phyloP scores from a whole-genome alignment of 495 filamentous ascomycete genomes.

The Aspergillus asperescens region DNA sequence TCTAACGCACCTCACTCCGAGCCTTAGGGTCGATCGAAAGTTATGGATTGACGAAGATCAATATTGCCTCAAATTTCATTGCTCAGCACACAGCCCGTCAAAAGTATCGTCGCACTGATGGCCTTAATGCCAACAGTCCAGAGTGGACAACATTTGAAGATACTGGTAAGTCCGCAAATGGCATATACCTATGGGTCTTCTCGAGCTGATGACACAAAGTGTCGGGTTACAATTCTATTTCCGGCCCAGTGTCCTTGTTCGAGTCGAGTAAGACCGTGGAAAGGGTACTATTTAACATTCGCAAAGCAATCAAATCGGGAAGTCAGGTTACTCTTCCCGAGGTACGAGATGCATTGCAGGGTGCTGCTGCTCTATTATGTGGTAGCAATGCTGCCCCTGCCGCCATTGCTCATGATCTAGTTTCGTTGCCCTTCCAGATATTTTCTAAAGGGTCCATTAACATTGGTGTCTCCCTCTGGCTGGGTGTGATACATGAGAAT shows the following conservation, averaged over 20 bases:
- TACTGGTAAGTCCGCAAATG: slow-evolving; percentile 12
- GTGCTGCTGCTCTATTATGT: slow-evolving; percentile 81
- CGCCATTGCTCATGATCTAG: slow-evolving; percentile 75
- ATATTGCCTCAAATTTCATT: slow-evolving; percentile 91
- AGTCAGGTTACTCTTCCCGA: slow-evolving; percentile 65
- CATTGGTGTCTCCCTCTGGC: slow-evolving; percentile 90
- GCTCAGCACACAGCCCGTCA: slow-evolving; percentile 96
- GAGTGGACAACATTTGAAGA: slow-evolving; percentile 12
- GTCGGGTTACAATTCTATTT: background rate
- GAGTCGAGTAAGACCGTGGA: slow-evolving; percentile 28
- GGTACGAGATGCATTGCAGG: slow-evolving; percentile 70
- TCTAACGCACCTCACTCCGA: background rate
- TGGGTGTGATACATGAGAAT: slow-evolving; percentile 95
- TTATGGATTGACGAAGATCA: slow-evolving; percentile 64
- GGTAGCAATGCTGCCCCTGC: slow-evolving; percentile 64
- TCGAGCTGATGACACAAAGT: slow-evolving; percentile 4
- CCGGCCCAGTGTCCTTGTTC: background rate
- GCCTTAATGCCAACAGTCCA: slow-evolving; percentile 30
- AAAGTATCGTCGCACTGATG: slow-evolving; percentile 78
- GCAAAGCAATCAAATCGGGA: slow-evolving; percentile 59
- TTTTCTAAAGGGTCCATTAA: slow-evolving; percentile 96
- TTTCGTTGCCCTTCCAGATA: slow-evolving; percentile 81
- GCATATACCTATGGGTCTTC: background rate
- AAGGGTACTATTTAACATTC: slow-evolving; percentile 47
- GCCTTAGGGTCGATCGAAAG: slow-evolving; percentile 60